phyloP scores from a whole-genome alignment of 805 yeast genomes.

The Wickerhamiella hasegawae region DNA sequence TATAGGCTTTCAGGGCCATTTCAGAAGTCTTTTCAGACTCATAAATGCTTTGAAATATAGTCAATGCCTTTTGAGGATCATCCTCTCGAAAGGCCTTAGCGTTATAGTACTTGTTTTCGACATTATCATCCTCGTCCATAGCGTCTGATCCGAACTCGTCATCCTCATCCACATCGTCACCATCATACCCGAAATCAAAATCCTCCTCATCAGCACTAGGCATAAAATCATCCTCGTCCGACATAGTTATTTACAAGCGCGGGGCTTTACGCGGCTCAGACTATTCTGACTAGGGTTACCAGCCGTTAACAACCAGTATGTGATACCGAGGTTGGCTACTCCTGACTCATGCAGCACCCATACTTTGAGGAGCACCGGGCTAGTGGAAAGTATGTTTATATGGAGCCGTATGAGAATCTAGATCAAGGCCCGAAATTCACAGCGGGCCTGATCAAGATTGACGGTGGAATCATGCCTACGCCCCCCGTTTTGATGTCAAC shows the following conservation, averaged over 20 bases:
- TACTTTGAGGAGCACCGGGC: constrained; percentile 9
- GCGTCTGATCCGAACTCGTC: constrained; percentile 12
- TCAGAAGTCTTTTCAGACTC: constrained; percentile 10
- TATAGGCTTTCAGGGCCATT: constrained; percentile 22
- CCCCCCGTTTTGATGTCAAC: constrained; percentile 10
- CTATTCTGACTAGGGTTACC: too few relatives aligned
- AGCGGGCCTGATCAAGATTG: constrained; percentile 7
- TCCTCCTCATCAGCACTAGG: constrained; percentile 25
- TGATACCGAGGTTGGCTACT: not conserved
- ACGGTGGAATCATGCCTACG: constrained; percentile 5
- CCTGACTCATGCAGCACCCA: constrained; percentile 11
- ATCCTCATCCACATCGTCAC: constrained; percentile 20
- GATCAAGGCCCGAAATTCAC: constrained; percentile 6
- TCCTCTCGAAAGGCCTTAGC: constrained; percentile 23
- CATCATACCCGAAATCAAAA: constrained; percentile 17
- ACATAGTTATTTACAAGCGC: too few relatives aligned
- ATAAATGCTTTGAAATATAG: constrained; percentile 17
- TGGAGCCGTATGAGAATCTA: constrained; percentile 8
- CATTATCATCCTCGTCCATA: constrained; percentile 12
- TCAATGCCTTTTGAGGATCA: constrained; percentile 20
- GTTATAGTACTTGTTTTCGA: constrained; percentile 24
- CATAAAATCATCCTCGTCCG: constrained; percentile 26
- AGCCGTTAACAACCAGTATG: too few relatives aligned
- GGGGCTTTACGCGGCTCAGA: too few relatives aligned
- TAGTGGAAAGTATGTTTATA: constrained; percentile 9